phyloP scores from a whole-genome alignment of 345 rosid genomes.

The Draba incana region DNA sequence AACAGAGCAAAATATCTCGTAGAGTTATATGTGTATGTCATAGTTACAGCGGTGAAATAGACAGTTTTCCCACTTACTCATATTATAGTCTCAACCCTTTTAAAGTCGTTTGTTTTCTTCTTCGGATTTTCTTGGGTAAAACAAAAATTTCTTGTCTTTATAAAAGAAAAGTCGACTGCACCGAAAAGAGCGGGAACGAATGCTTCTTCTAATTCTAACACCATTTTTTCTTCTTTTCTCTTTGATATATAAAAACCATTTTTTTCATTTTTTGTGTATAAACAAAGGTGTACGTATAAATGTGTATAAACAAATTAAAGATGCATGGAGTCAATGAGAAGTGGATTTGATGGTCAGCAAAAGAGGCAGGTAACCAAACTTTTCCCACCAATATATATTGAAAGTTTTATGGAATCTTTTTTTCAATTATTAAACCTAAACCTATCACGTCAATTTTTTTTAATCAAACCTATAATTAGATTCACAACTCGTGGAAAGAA shows the following conservation, averaged over 20 bases:
- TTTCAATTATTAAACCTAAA: slow-evolving; percentile 34
- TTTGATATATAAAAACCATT: too few species aligned
- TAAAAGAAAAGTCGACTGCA: slow-evolving; percentile 33
- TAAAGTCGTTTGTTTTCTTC: slow-evolving; percentile 38
- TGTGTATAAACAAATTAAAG: slow-evolving; percentile 22
- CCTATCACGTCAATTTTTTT: too few species aligned
- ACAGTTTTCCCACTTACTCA: slow-evolving; percentile 43
- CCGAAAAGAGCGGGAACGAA: slow-evolving; percentile 47
- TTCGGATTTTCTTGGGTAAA: slow-evolving; percentile 39
- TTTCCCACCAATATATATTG: slow-evolving; percentile 29
- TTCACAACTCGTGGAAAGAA: too few species aligned
- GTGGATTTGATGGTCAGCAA: slow-evolving; percentile 47
- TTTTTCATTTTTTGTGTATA: not conserved
- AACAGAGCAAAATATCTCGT: too few species aligned
- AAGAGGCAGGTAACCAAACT: slow-evolving; percentile 39
- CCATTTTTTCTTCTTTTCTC: not conserved
- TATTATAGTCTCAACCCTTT: slow-evolving; percentile 26
- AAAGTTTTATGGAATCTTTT: slow-evolving; percentile 32
- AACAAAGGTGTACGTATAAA: not conserved
- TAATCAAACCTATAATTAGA: too few species aligned
- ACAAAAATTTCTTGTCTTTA: slow-evolving; percentile 34
- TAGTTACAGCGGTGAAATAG: too few species aligned
- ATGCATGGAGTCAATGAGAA: slow-evolving; percentile 39
- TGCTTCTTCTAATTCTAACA: slow-evolving; percentile 28
- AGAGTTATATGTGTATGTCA: too few species aligned